These are phyloP conservation scores for Stephania yunnanensis DNA, from an alignment of 164 flowering plant genomes.

Conservation along the genomic window DNA sequence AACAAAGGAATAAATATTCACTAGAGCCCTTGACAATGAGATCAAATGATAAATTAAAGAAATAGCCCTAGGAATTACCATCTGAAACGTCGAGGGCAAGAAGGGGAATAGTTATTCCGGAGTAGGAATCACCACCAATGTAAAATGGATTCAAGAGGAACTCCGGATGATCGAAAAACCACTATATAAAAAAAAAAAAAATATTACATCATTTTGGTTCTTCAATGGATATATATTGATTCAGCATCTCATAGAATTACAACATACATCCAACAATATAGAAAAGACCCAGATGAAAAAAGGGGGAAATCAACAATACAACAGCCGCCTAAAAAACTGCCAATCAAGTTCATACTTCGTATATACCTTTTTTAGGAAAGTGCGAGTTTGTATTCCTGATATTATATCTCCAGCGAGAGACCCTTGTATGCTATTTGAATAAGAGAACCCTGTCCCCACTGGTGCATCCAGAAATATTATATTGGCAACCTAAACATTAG, in stretches of 20 bases:
- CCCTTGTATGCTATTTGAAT: conserved; percentile 1
- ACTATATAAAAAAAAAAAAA: background rate
- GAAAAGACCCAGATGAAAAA: too few species aligned
- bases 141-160: conserved; percentile 28
- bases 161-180: conserved; percentile 19
- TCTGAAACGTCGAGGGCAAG: conserved; percentile 17
- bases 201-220: too few species aligned
- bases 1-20: background rate
- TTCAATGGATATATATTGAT: too few species aligned
- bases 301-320: too few species aligned
- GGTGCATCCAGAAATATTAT: conserved; percentile 47
- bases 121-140: conserved; percentile 34
- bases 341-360: too few species aligned
- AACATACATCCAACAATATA: too few species aligned
- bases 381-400: conserved; percentile 1
- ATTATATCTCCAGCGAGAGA: too few species aligned
- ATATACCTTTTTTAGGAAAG: conserved; percentile 23
- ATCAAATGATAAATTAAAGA: too few species aligned
- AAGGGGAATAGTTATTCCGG: conserved; percentile 26
- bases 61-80: conserved; percentile 13
- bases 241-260: too few species aligned
- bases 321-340: too few species aligned
- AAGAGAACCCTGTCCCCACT: conserved; percentile 45
- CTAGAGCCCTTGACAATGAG: too few species aligned
- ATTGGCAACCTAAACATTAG: conserved; percentile 21